phyloP scores from a whole-genome alignment of 2,329 filamentous ascomycete genomes.

The Arthrobotrys musiformis region DNA sequence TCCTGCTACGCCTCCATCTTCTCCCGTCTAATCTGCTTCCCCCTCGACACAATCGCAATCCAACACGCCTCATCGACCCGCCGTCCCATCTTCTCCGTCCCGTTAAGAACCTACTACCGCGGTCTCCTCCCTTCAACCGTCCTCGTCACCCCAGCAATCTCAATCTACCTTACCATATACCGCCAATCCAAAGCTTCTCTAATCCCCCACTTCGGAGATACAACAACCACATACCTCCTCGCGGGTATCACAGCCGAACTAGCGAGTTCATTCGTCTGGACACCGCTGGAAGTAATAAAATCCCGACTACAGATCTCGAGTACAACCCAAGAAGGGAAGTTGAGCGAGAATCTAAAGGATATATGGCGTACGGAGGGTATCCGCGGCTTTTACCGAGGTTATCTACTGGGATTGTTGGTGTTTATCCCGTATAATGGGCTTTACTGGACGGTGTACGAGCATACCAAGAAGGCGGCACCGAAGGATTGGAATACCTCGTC shows the following conservation, averaged over 20 bases:
- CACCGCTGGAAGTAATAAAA: slow-evolving; percentile 52
- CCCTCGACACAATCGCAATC: slow-evolving; percentile 55
- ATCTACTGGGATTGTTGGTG: slow-evolving; percentile 40
- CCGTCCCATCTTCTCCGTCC: slow-evolving; percentile 46
- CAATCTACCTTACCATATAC: slow-evolving; percentile 49
- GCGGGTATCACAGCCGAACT: slow-evolving; percentile 46
- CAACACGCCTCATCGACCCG: slow-evolving; percentile 53
- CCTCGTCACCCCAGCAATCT: slow-evolving; percentile 47
- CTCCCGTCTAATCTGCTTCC: slow-evolving; percentile 48
- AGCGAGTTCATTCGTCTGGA: slow-evolving; percentile 47
- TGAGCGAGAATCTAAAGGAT: slow-evolving; percentile 31
- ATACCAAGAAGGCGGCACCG: slow-evolving; percentile 45
- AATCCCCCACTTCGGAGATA: slow-evolving; percentile 46
- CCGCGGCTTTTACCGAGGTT: slow-evolving; percentile 48
- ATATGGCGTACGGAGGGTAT: slow-evolving; percentile 48
- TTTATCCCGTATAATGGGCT: slow-evolving; percentile 54
- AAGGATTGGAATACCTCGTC: slow-evolving; percentile 19
- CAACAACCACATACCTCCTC: slow-evolving; percentile 42
- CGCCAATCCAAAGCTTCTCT: slow-evolving; percentile 46
- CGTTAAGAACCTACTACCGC: slow-evolving; percentile 49
- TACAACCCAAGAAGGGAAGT: slow-evolving; percentile 22
- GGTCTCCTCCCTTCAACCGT: slow-evolving; percentile 39
- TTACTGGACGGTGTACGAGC: slow-evolving; percentile 53
- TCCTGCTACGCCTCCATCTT: slow-evolving; percentile 45
- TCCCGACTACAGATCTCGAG: slow-evolving; percentile 47